A percentile compares a stretch with the other conserved stretches of the same genome.
Conservation (phyloP, 495 filamentous ascomycete genomes). For the Copromyces sp. region DNA sequence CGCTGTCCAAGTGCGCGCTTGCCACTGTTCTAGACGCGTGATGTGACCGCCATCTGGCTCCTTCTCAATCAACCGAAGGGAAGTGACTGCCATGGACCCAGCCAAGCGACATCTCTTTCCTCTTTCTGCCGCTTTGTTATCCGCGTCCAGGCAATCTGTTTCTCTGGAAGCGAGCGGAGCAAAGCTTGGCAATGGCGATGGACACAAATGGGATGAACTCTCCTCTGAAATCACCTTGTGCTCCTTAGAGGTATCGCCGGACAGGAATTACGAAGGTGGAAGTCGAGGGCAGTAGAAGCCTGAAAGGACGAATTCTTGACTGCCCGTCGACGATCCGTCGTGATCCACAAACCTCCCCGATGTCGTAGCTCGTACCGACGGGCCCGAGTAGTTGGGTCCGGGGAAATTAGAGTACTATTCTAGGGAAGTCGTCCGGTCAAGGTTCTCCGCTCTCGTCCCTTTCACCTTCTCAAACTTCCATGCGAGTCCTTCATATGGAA, state of each 20-base stretch:
- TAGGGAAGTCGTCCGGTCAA: no score
- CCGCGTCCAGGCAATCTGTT: not conserved
- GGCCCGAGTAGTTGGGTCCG: not conserved
- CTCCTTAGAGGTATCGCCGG: not conserved
- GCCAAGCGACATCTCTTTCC: not conserved
- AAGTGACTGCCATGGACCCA: not conserved
- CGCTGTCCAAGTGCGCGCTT: not conserved
- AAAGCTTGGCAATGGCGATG: not conserved
- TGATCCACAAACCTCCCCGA: not conserved
- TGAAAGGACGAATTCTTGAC: not conserved
- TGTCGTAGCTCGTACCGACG: not conserved
- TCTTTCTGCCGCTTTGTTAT: not conserved
- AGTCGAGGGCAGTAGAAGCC: not conserved
- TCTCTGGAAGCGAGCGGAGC: not conserved
- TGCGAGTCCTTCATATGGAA: constrained; percentile 15
- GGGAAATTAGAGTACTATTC: not conserved
- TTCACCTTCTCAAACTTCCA: constrained; percentile 17
- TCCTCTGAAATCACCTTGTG: not conserved
- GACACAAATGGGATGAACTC: not conserved
- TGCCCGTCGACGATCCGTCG: not conserved
- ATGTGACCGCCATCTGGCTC: not conserved
- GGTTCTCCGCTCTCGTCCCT: not conserved
- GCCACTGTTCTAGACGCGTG: not conserved
- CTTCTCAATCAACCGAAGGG: not conserved
- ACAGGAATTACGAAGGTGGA: not conserved